Evolutionary conservation across 2,329 filamentous ascomycete genomes (phyloP), one percentile per base, ranked within the genome.

Genomic region (Orbilia javanica): DNA sequence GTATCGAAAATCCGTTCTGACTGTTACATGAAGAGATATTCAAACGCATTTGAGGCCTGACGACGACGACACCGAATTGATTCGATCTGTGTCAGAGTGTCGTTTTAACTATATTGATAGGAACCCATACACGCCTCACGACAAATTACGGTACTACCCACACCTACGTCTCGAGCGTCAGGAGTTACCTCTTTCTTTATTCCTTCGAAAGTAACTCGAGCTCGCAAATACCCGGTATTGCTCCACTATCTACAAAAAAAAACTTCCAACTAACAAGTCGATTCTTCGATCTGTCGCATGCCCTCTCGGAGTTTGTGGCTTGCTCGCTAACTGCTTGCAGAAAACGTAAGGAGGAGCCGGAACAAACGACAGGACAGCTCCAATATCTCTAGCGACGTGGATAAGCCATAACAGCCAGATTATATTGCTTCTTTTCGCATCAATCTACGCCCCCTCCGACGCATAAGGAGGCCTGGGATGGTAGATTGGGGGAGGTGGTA

Each of bases 401-500:
- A 74, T 67, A 74, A 74, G 62, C 70, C 63, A 52, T 67, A 67
- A 1, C 27, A 52, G 20, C 44, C 39, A 48, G 31, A 53, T 13
- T 15, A 70, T 42, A 50, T 71, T 78, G 67, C 67, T 78, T 67
- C 50, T 78, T 77, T 53, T 42, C 50, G 31, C 52, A 20, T 13
- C 27, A 34, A 50, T 48, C 34, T 34, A 73, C 29, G 66, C 48
- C 67, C 44, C 64, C 67, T 68, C 53, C 44, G 74, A 68, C 67
- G 67, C 74, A 77, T 57, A 67, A 36, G 42, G 55, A 66, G 36
- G 65, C 27, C 72, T 52, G 57, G 60, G 62, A 67, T 48, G 63
- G n/a, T 29, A 50, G 62, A 72, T 78, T 46, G 62, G 68, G 55
- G 74, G 67, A 78, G 74, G 73, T 77, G 74, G 74, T 78, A 78